A percentile compares a stretch with the other conserved stretches of the same genome.
Conservation (phyloP, 164 flowering plant species). For the Cinnamomum chago region DNA sequence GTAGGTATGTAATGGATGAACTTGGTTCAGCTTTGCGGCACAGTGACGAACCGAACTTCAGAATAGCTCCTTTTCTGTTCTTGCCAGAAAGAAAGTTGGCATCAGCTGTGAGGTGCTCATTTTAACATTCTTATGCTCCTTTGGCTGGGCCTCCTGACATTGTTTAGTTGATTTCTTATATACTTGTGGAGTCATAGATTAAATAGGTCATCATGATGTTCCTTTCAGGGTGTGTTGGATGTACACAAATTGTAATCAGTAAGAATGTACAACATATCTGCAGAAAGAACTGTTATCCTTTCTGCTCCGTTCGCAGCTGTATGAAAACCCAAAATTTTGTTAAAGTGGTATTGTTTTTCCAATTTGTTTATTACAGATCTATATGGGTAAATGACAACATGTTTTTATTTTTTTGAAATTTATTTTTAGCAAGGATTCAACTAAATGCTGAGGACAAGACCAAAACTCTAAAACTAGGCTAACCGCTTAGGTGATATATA, state of each 20-base stretch:
- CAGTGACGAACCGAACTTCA: constrained; percentile 88
- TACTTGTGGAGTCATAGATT: neutral
- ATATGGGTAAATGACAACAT: too few relatives aligned
- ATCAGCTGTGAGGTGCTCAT: constrained; percentile 76
- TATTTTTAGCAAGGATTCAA: too few relatives aligned
- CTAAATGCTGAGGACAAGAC: too few relatives aligned
- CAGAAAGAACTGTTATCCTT: neutral
- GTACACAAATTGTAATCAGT: neutral
- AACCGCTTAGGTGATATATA: too few relatives aligned
- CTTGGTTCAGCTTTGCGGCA: constrained; percentile 96
- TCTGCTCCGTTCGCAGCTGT: neutral
- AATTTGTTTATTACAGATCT: too few relatives aligned
- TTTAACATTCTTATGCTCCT: constrained; percentile 11
- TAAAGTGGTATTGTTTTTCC: too few relatives aligned
- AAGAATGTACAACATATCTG: neutral
- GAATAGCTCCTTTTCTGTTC: constrained; percentile 88
- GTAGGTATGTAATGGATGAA: constrained; percentile 98
- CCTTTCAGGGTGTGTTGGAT: neutral
- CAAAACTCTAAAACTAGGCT: too few relatives aligned
- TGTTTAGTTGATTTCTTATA: neutral
- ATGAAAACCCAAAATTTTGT: neutral
- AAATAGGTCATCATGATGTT: neutral
- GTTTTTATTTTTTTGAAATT: too few relatives aligned
- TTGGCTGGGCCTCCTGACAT: neutral
- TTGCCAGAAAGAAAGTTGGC: constrained; percentile 85